phyloP scores from a whole-genome alignment of 2,329 filamentous ascomycete genomes.

The Spiromastix sp. region DNA sequence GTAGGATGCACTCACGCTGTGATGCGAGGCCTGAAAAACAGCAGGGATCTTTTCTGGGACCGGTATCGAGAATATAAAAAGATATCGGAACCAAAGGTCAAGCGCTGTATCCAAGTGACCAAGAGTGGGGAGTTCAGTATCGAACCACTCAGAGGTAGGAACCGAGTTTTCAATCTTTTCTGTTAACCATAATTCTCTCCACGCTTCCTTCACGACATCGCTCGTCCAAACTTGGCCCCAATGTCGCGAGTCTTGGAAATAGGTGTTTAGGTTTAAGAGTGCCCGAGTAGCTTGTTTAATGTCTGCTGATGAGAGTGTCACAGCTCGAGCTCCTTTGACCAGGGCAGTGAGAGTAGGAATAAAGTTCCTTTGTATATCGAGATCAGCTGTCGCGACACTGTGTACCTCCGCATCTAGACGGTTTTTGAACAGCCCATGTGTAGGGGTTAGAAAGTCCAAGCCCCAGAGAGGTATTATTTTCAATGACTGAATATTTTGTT shows the following conservation, averaged over 20 bases:
- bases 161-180: slow-evolving; percentile 32
- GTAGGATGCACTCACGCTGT: slow-evolving; percentile 51
- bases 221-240: slow-evolving; percentile 40
- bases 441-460: slow-evolving; percentile 42
- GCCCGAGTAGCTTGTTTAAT: slow-evolving; percentile 39
- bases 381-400: slow-evolving; percentile 33
- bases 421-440: slow-evolving; percentile 45
- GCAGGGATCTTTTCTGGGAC: slow-evolving; percentile 46
- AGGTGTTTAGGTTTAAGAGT: slow-evolving; percentile 39
- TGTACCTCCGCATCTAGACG: slow-evolving; percentile 43
- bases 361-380: slow-evolving; percentile 44
- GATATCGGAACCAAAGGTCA: slow-evolving; percentile 33
- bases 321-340: slow-evolving; percentile 41
- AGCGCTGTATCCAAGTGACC: slow-evolving; percentile 26
- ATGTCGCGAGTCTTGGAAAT: slow-evolving; percentile 40
- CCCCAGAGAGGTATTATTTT: slow-evolving; percentile 47
- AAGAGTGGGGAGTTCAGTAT: slow-evolving; percentile 29
- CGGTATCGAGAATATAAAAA: slow-evolving; percentile 48
- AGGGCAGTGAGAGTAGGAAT: slow-evolving; percentile 42
- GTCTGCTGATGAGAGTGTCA: slow-evolving; percentile 32
- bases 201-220: slow-evolving; percentile 33
- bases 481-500: slow-evolving; percentile 45
- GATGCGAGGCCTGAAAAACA: slow-evolving; percentile 55
- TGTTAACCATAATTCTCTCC: slow-evolving; percentile 38
- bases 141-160: slow-evolving; percentile 27